These are phyloP conservation scores for Selaginella moellendorffii DNA, from an alignment of 75 land plant genomes.

Conservation along the genomic window DNA sequence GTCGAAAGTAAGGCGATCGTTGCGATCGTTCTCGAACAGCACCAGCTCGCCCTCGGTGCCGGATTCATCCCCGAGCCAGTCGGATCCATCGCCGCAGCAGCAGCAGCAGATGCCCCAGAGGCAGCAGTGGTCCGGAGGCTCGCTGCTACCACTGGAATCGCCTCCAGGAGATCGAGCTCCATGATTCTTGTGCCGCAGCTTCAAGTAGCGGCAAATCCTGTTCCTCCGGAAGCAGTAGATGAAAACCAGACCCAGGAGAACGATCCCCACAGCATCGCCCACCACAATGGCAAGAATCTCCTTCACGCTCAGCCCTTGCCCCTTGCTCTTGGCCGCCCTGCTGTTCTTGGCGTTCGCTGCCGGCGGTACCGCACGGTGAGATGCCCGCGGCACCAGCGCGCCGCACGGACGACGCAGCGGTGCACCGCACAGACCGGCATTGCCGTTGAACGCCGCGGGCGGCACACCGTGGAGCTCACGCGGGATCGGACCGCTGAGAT, in stretches of 20 bases:
- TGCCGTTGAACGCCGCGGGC: background rate
- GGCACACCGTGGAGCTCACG: conserved; percentile 49
- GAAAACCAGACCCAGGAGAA: conserved; percentile 19
- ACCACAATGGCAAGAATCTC: conserved; percentile 42
- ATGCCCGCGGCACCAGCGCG: no score
- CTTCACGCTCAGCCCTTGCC: conserved; percentile 32
- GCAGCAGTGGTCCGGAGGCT: conserved; percentile 7
- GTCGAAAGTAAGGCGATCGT: conserved; percentile 24
- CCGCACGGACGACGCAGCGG: conserved; percentile 42
- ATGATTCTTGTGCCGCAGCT: conserved; percentile 13
- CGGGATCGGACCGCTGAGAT: conserved; percentile 51
- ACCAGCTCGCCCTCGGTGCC: conserved; percentile 40
- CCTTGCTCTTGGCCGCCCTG: background rate
- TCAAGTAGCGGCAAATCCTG: conserved; percentile 1
- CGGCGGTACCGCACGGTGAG: no score
- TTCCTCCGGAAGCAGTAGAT: conserved; percentile 23
- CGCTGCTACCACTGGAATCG: conserved; percentile 3
- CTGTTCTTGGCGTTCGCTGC: conserved; percentile 4
- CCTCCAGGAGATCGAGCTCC: background rate
- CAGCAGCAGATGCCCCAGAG: conserved; percentile 14
- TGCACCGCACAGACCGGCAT: conserved; percentile 15
- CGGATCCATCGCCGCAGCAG: background rate
- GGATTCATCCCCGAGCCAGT: conserved; percentile 12
- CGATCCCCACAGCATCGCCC: conserved; percentile 28
- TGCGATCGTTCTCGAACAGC: conserved; percentile 36